Evolutionary conservation across 768 basidiomycete species (phyloP).

Genomic region (Mycena filopes): DNA sequence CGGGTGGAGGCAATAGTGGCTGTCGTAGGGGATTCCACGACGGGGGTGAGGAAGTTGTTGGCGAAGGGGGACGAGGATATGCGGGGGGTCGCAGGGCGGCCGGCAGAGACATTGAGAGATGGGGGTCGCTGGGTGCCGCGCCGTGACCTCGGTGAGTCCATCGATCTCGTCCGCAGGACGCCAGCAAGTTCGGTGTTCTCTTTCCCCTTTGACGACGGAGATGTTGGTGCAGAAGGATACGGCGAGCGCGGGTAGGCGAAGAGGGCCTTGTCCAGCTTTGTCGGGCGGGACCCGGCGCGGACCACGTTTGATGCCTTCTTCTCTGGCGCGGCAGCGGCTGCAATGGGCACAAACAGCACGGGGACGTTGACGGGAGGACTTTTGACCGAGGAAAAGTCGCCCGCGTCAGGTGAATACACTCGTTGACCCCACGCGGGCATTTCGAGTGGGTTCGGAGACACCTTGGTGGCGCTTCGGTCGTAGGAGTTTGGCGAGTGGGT

Average conservation of each 20-base stretch:
- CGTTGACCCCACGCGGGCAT: slow-evolving; percentile 67
- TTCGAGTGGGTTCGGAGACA: slow-evolving; percentile 65
- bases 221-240: slow-evolving; percentile 49
- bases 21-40: slow-evolving; percentile 30
- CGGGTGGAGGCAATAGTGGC: slow-evolving; percentile 42
- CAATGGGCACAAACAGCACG: slow-evolving; percentile 2
- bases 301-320: slow-evolving; percentile 33
- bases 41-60: slow-evolving; percentile 44
- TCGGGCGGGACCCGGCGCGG: slow-evolving; percentile 48
- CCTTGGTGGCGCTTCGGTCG: slow-evolving; percentile 71
- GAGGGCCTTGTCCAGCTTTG: slow-evolving; percentile 40
- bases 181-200: slow-evolving; percentile 12
- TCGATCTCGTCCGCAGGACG: slow-evolving; percentile 33
- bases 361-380: slow-evolving; percentile 18
- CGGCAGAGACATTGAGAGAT: slow-evolving; percentile 14
- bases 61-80: slow-evolving; percentile 43
- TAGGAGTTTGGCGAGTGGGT: slow-evolving; percentile 69
- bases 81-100: slow-evolving; percentile 3
- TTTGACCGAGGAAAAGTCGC: slow-evolving; percentile 18
- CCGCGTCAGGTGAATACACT: slow-evolving; percentile 46
- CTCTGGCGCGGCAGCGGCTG: neutral
- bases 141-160: slow-evolving; percentile 33
- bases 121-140: slow-evolving; percentile 22
- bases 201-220: slow-evolving; percentile 29
- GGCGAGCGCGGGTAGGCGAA: slow-evolving; percentile 56